Base-by-base conservation (phyloP, 805 yeast genomes). In the Suhomyces canberraensis region DNA sequence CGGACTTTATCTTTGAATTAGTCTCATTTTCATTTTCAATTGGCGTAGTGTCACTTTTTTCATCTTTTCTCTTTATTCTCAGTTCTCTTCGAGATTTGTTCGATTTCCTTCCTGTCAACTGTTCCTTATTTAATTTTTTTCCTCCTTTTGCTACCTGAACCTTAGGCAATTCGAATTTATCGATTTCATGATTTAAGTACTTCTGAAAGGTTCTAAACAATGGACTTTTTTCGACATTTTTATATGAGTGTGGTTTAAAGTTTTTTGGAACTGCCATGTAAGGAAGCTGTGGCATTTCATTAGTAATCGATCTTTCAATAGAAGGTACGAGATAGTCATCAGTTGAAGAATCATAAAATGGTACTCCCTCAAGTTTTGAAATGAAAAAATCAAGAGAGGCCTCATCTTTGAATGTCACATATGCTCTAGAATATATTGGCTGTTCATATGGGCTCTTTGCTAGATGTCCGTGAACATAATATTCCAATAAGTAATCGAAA, bases 211-310 rank as follows among this genome's bases (percentile, higher is more conserved):
- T 33, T 33, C 48, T 29, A 33, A 32, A 58, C 4, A 37, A 33
- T 3, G 52, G 46, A 8, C 41, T 36, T 3, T 46, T 51, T 9
- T 43, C 47, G 22, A 20, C 9, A 7, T 7, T 9, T 7, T 9
- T 20, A 4, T 9, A 11, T 27, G 16, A 24, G 32, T 15, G 15
- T n/a, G n/a, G n/a, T n/a, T n/a, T n/a, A n/a, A n/a, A n/a, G n/a
- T n/a, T n/a, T n/a, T n/a, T n/a, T n/a, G n/a, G n/a, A n/a, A n/a
- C n/a, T n/a, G n/a, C n/a, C n/a, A n/a, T n/a, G n/a, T n/a, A n/a
- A n/a, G n/a, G n/a, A n/a, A n/a, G n/a, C n/a, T n/a, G n/a, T n/a
- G 51, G 51, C 69, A 66, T 65, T 27, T 47, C 45, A 4, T 51
- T 41, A 36, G 47, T 64, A 3, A 69, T 34, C 1, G 75, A 57